Evolutionary conservation across 2,329 filamentous ascomycete species (phyloP).

Genomic region (Zelopaecilomyces penicillatus): DNA sequence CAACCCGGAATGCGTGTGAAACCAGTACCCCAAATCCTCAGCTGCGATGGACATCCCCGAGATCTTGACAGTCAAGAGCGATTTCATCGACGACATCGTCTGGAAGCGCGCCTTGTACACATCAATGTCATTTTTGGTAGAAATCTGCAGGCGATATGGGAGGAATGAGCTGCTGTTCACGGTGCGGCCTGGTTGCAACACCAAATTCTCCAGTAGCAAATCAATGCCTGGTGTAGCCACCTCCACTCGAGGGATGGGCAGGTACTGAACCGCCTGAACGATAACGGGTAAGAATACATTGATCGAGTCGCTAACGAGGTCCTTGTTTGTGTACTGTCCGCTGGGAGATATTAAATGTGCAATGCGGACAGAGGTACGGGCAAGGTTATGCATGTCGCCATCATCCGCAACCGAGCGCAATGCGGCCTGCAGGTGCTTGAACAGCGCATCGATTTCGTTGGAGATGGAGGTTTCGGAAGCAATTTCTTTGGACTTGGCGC

Average conservation of each 20-base stretch:
- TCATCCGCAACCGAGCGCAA: constrained; percentile 63
- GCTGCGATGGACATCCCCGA: constrained; percentile 78
- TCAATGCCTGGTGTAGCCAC: constrained; percentile 76
- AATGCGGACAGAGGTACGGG: constrained; percentile 59
- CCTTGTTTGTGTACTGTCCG: constrained; percentile 55
- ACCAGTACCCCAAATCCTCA: constrained; percentile 83
- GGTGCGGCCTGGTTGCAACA: constrained; percentile 79
- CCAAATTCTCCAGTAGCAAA: constrained; percentile 79
- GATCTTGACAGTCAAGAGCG: constrained; percentile 67
- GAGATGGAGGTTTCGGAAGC: constrained; percentile 59
- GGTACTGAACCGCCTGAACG: constrained; percentile 70
- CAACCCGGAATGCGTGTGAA: constrained; percentile 68
- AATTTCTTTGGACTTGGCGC: constrained; percentile 51
- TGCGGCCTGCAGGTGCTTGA: constrained; percentile 61
- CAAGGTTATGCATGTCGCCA: constrained; percentile 59
- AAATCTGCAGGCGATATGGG: constrained; percentile 71
- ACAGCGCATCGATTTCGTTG: constrained; percentile 63
- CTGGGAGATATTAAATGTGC: constrained; percentile 60
- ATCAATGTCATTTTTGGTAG: constrained; percentile 80
- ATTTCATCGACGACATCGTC: constrained; percentile 59
- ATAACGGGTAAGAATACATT: constrained; percentile 74
- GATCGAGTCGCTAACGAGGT: constrained; percentile 65
- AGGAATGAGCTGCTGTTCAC: constrained; percentile 84
- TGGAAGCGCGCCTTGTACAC: constrained; percentile 61
- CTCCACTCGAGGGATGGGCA: constrained; percentile 87